These are phyloP conservation scores for Pichia sp. DNA, from an alignment of 1,139 yeast species.

Conservation along the genomic window DNA sequence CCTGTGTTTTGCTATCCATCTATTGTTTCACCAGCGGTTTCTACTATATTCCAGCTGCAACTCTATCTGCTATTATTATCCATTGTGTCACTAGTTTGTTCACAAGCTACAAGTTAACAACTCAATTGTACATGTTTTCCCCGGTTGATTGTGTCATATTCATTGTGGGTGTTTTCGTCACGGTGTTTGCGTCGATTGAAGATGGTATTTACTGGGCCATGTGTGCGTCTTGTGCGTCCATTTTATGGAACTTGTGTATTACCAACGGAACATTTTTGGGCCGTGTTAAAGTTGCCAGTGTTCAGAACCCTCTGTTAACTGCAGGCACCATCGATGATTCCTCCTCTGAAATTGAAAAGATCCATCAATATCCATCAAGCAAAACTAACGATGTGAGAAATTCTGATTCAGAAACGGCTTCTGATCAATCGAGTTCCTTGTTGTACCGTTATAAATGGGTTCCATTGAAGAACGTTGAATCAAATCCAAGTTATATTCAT, in stretches of 20 bases:
- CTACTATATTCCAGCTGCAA: slow-evolving; percentile 84
- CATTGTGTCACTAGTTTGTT: slow-evolving; percentile 88
- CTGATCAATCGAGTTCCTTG: no score
- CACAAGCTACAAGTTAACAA: slow-evolving; percentile 62
- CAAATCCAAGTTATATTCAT: slow-evolving; percentile 18
- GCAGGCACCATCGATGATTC: background rate
- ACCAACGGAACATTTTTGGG: slow-evolving; percentile 84
- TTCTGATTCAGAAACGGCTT: background rate
- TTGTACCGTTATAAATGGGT: slow-evolving; percentile 55
- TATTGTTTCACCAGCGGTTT: slow-evolving; percentile 67
- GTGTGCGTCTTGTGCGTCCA: slow-evolving; percentile 69
- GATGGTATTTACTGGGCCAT: slow-evolving; percentile 85
- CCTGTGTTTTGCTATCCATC: slow-evolving; percentile 75
- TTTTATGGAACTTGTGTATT: slow-evolving; percentile 66
- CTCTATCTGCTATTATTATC: slow-evolving; percentile 76
- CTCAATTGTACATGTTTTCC: slow-evolving; percentile 64
- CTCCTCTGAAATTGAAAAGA: background rate
- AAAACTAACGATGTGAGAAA: background rate
- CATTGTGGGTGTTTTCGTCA: slow-evolving; percentile 66
- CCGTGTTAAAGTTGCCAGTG: slow-evolving; percentile 59
- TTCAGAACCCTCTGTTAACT: slow-evolving; percentile 38
- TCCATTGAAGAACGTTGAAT: slow-evolving; percentile 47
- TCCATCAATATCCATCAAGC: background rate
- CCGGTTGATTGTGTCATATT: slow-evolving; percentile 76
- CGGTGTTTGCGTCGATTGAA: slow-evolving; percentile 77